Evolutionary conservation across 352 stramenopile species (phyloP).

Genomic region (Globisporangium yorkense): DNA sequence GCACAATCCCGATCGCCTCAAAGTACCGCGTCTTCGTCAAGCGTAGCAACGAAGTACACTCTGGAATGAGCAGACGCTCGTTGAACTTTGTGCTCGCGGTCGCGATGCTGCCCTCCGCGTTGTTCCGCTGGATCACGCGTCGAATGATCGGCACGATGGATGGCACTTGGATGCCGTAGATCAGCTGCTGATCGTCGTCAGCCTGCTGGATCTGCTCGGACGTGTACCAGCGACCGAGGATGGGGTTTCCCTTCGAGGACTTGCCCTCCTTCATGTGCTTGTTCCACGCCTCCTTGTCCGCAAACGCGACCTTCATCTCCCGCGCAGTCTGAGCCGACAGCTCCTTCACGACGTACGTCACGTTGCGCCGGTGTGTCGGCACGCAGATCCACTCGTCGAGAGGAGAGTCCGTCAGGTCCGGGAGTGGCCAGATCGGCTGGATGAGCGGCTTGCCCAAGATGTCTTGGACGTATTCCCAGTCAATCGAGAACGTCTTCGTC

Average conservation of each 20-base stretch:
- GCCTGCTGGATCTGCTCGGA: constrained; percentile 54
- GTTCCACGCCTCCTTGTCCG: constrained; percentile 39
- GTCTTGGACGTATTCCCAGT: constrained; percentile 62
- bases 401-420: constrained; percentile 13
- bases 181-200: constrained; percentile 45
- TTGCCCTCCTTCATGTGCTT: constrained; percentile 59
- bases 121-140: constrained; percentile 74
- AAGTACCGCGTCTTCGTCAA: constrained; percentile 71
- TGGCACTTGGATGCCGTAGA: constrained; percentile 69
- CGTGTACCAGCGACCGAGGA: constrained; percentile 72
- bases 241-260: constrained; percentile 62
- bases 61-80: constrained; percentile 66
- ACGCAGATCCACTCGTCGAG: constrained; percentile 70
- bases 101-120: constrained; percentile 51
- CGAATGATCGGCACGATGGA: constrained; percentile 79
- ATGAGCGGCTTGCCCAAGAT: constrained; percentile 63
- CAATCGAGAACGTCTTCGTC: constrained; percentile 19
- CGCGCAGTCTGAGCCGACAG: constrained; percentile 37
- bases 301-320: constrained; percentile 38
- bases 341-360: constrained; percentile 55
- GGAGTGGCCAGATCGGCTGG: constrained; percentile 61
- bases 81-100: constrained; percentile 62
- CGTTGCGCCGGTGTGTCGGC: constrained; percentile 58
- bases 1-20: constrained; percentile 77
- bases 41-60: constrained; percentile 60